Evolutionary conservation across 2,329 filamentous ascomycete genomes (phyloP), one percentile per base, ranked within the genome.

Genomic region (Emericellopsis cladophorae): DNA sequence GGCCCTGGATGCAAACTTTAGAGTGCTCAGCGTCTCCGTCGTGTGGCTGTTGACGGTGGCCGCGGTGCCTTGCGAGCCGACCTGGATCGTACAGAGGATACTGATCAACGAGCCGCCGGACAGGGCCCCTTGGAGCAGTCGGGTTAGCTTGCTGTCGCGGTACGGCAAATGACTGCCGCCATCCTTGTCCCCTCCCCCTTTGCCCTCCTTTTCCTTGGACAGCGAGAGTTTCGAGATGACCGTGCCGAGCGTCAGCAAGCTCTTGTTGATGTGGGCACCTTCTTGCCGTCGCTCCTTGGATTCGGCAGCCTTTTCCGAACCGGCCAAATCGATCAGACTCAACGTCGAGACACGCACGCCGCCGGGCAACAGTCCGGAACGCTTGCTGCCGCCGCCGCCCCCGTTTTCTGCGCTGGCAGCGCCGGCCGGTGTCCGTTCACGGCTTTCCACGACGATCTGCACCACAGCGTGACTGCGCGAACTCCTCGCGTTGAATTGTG

Each of bases 221-320:
- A 87, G 86, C 1, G 90, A 93, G n/a, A 98, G 69, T 47, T 84
- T 84, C 10, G 86, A 84, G 56, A 98, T 95, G 53, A 98, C 92
- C 1, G 87, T 98, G 40, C 92, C 92, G 4, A 98, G 68, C 0
- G 92, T 98, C 44, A 98, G 76, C 54, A 98, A 65, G 59, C 88
- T 95, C 66, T 96, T 96, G 69, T 98, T 98, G 65, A 98, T 98
- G 57, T 98, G 92, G 11, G 90, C 90, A 47, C 92, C 92, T 62
- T 98, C 92, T 14, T 87, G 86, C 36, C 92, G 76, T 40, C 92
- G 78, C 64, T 96, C 92, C 58, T 96, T 98, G 41, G 82, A 84
- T 54, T 96, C 92, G 4, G 92, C 92, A 33, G 92, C 92, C 61
- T 90, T 87, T 58, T 98, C 92, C 1, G 92, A 96, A 32, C 92